Evolutionary conservation across 2,329 filamentous ascomycete genomes (phyloP).

Genomic region (Xylariales sp.): DNA sequence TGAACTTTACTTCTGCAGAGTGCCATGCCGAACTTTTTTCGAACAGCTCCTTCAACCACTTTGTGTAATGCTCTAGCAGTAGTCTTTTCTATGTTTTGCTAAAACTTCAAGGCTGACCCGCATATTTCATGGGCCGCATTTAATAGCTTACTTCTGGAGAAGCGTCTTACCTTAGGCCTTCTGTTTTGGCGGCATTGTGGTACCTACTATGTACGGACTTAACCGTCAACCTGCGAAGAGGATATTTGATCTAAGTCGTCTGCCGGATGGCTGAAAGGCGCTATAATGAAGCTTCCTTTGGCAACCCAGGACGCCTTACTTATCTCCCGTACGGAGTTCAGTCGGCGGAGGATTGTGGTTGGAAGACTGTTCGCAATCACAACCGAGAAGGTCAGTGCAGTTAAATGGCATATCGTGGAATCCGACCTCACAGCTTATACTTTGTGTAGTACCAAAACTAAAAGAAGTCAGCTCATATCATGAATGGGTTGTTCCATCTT

Average conservation of each 20-base stretch:
- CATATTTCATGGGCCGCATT: too few relatives aligned
- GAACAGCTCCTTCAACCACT: background rate
- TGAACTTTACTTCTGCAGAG: background rate
- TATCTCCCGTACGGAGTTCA: conserved; percentile 4
- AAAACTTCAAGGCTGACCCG: too few relatives aligned
- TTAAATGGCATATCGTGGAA: background rate
- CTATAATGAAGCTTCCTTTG: conserved; percentile 6
- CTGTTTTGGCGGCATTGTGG: background rate
- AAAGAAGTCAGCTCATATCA: conserved; percentile 15
- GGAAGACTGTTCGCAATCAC: conserved; percentile 8
- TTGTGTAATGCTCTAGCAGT: too few relatives aligned
- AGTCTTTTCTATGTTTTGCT: background rate
- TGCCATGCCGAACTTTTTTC: background rate
- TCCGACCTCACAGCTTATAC: background rate
- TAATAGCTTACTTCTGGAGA: too few relatives aligned
- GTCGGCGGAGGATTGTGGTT: conserved; percentile 9
- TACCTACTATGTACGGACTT: conserved; percentile 9
- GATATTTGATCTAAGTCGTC: conserved; percentile 9
- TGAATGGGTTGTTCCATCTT: conserved; percentile 18
- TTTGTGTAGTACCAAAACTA: conserved; percentile 20
- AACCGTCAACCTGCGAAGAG: conserved; percentile 3
- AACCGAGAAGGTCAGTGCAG: conserved; percentile 4
- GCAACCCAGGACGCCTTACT: conserved; percentile 10
- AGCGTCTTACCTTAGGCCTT: too few relatives aligned
- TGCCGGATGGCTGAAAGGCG: conserved; percentile 11